Conservation (phyloP, 306 rosid genomes). For the Cucumis sativus region DNA sequence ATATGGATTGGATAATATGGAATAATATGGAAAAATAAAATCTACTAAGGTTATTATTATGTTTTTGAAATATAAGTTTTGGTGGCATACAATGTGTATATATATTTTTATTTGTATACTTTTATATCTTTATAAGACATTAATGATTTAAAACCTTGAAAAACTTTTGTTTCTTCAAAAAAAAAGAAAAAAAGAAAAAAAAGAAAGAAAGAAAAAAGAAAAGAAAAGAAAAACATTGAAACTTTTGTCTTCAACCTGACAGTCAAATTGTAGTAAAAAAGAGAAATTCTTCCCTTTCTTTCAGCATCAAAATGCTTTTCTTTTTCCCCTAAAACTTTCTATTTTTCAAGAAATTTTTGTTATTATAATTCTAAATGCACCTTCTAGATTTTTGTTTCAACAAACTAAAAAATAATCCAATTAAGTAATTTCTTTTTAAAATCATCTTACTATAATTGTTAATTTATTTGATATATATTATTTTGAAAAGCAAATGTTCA, state of each 20-base stretch:
- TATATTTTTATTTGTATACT: background rate
- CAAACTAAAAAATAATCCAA: background rate
- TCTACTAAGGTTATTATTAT: background rate
- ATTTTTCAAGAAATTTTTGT: background rate
- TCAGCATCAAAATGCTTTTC: constrained; percentile 2
- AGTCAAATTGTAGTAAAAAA: constrained; percentile 24
- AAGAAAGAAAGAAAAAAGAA: too few species aligned
- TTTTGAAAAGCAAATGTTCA: background rate
- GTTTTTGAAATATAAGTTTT: background rate
- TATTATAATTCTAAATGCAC: background rate
- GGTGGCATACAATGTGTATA: background rate
- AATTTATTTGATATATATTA: background rate
- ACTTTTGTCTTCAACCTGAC: background rate
- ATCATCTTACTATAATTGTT: background rate
- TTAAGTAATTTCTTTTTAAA: too few species aligned
- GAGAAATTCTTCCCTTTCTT: background rate
- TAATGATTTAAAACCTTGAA: background rate
- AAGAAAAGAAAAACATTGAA: background rate
- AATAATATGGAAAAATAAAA: too few species aligned
- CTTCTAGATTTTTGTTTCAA: background rate
- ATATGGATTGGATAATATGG: too few species aligned
- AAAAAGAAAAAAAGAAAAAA: background rate
- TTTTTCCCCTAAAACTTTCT: background rate
- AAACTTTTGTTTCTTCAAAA: constrained; percentile 1
- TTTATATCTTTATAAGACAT: background rate